A percentile compares a stretch with the other conserved stretches of the same genome.
Evolutionary conservation across 768 basidiomycete species (phyloP).

Genomic region (Mycena haematopus): DNA sequence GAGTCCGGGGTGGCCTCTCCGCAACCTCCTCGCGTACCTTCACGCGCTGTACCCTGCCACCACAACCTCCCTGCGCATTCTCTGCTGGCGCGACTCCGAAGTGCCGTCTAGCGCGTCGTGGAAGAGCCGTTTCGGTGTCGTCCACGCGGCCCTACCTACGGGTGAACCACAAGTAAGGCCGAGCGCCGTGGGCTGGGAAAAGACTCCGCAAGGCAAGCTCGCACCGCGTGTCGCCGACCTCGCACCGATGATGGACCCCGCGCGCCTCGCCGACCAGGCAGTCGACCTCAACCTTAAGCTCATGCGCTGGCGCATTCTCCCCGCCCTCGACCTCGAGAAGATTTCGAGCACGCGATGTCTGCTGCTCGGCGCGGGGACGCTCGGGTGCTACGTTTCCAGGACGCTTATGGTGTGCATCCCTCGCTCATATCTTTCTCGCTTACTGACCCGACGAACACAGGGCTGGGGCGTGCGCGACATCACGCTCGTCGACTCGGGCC

Average conservation of each 20-base stretch:
- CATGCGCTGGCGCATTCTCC: constrained; percentile 97
- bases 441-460: constrained; percentile 46
- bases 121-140: constrained; percentile 69
- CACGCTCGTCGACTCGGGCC: constrained; percentile 89
- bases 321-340: constrained; percentile 86
- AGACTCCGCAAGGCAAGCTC: constrained; percentile 86
- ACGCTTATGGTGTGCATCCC: constrained; percentile 78
- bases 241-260: constrained; percentile 96
- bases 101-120: constrained; percentile 49
- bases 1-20: constrained; percentile 91
- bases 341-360: constrained; percentile 82
- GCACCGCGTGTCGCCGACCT: constrained; percentile 89
- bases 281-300: constrained; percentile 98
- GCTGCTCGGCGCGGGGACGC: constrained; percentile 91
- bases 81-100: constrained; percentile 81
- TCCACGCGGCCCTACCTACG: constrained; percentile 42
- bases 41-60: constrained; percentile 59
- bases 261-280: constrained; percentile 89
- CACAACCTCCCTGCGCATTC: constrained; percentile 60
- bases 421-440: not conserved
- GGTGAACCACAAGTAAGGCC: constrained; percentile 44
- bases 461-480: constrained; percentile 97
- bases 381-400: constrained; percentile 95
- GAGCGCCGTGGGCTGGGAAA: constrained; percentile 93
- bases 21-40: constrained; percentile 89